Evolutionary conservation across 225 moss, liverwort and hornwort genomes (phyloP).

Genomic region (Bryum argenteum): DNA sequence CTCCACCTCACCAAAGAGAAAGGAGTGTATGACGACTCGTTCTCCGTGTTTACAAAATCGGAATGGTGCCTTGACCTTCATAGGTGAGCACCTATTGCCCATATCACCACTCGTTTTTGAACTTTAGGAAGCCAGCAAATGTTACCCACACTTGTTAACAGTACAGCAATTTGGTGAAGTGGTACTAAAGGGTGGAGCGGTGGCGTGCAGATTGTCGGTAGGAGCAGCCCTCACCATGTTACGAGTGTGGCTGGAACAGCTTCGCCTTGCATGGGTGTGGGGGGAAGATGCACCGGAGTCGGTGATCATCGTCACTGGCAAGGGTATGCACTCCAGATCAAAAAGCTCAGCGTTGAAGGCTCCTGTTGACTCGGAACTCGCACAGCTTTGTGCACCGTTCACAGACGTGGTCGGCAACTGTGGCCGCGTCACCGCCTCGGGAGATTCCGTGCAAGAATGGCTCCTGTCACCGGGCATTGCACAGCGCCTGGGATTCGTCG

Average conservation of each 20-base stretch:
- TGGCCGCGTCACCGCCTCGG: constrained; percentile 48
- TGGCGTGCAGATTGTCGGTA: constrained; percentile 61
- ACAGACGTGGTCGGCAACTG: constrained; percentile 39
- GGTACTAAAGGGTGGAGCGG: background rate
- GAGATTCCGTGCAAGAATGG: constrained; percentile 53
- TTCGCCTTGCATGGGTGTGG: constrained; percentile 81
- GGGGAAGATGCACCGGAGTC: constrained; percentile 76
- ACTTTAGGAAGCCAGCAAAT: too few relatives aligned
- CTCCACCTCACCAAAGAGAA: constrained; percentile 57
- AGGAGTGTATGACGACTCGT: constrained; percentile 57
- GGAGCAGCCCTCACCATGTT: constrained; percentile 78
- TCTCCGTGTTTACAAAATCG: constrained; percentile 49
- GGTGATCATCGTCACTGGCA: constrained; percentile 72
- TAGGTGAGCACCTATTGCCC: constrained; percentile 35
- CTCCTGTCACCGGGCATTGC: constrained; percentile 46
- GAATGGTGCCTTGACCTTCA: constrained; percentile 93
- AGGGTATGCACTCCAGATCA: constrained; percentile 79
- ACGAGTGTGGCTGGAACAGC: constrained; percentile 71
- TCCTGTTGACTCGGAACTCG: constrained; percentile 57
- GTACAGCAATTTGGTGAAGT: too few relatives aligned
- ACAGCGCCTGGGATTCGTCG: constrained; percentile 40
- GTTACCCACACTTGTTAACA: too few relatives aligned
- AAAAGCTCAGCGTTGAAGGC: constrained; percentile 67
- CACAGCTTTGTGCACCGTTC: constrained; percentile 61
- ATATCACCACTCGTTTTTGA: background rate